phyloP scores from a whole-genome alignment of 2,329 filamentous ascomycete species.

The Dothidotthia symphoricarpi region DNA sequence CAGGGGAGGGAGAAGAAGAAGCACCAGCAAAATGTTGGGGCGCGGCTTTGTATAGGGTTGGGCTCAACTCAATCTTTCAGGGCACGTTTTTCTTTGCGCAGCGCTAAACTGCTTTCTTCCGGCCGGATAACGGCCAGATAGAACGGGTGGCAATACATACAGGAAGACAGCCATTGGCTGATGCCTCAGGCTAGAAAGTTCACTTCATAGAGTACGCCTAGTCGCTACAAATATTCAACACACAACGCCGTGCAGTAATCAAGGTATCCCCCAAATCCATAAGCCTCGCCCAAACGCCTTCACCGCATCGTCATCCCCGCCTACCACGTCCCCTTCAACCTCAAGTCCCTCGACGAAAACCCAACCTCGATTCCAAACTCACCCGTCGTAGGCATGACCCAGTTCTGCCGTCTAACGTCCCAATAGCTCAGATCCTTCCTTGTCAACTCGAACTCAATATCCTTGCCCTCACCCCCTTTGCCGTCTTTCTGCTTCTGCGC shows the following conservation, averaged over 20 bases:
- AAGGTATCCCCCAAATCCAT: no score
- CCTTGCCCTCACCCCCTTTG: conserved; percentile 14
- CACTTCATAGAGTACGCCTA: no score
- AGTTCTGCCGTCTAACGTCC: conserved; percentile 43
- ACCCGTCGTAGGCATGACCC: conserved; percentile 39
- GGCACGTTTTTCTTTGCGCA: no score
- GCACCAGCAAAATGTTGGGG: not conserved
- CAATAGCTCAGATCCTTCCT: conserved; percentile 46
- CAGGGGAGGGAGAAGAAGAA: conserved; percentile 13
- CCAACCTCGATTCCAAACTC: conserved; percentile 33
- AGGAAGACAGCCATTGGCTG: no score
- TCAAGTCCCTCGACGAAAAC: conserved; percentile 37
- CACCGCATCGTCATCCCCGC: not conserved
- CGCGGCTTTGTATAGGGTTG: no score
- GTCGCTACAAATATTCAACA: no score
- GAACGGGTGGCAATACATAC: no score
- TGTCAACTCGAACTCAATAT: conserved; percentile 41
- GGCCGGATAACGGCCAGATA: no score
- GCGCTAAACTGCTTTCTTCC: not conserved
- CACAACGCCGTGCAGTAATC: no score
- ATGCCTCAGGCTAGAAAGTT: no score
- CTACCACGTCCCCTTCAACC: conserved; percentile 34
- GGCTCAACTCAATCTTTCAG: no score
- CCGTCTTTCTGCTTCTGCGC: conserved; percentile 24
- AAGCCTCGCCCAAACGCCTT: no score